Percentiles rank a stretch among this genome's conserved stretches.
Evolutionary conservation across 768 basidiomycete species (phyloP).

Genomic region (Piloderma croceum): DNA sequence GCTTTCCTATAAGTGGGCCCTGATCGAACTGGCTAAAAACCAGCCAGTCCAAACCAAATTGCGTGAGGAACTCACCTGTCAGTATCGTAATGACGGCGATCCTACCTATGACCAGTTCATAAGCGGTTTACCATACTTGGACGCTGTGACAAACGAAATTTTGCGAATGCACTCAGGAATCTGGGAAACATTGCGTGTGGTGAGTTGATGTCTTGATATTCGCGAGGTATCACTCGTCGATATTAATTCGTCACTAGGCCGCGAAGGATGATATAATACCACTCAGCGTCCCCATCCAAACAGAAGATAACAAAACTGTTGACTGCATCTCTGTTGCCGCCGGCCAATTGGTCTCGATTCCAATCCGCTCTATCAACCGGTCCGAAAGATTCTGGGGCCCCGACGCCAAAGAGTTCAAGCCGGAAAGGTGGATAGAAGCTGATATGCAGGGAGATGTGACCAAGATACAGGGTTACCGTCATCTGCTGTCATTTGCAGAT

Average conservation of each 20-base stretch:
- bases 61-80: too few species aligned
- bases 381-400: slow-evolving; percentile 57
- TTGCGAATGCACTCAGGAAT: slow-evolving; percentile 9
- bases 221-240: background rate
- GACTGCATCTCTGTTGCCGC: slow-evolving; percentile 41
- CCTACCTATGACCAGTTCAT: slow-evolving; percentile 10
- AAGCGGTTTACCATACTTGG: slow-evolving; percentile 9
- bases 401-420: slow-evolving; percentile 52
- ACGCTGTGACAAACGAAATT: slow-evolving; percentile 10
- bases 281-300: slow-evolving; percentile 43
- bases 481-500: slow-evolving; percentile 25
- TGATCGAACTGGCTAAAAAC: slow-evolving; percentile 31
- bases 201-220: slow-evolving; percentile 1
- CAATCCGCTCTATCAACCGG: slow-evolving; percentile 43
- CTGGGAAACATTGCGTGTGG: slow-evolving; percentile 1
- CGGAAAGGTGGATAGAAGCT: slow-evolving; percentile 50
- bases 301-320: too few species aligned
- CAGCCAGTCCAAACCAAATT: slow-evolving; percentile 28
- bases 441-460: slow-evolving; percentile 15
- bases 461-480: slow-evolving; percentile 21
- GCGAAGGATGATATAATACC: slow-evolving; percentile 43
- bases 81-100: too few species aligned
- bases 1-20: too few species aligned
- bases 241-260: slow-evolving; percentile 10
- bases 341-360: slow-evolving; percentile 39